A percentile compares a stretch with the other conserved stretches of the same genome.
These are phyloP conservation scores for Phytophthora lateralis DNA, from an alignment of 352 stramenopile genomes.

Conservation along the genomic window DNA sequence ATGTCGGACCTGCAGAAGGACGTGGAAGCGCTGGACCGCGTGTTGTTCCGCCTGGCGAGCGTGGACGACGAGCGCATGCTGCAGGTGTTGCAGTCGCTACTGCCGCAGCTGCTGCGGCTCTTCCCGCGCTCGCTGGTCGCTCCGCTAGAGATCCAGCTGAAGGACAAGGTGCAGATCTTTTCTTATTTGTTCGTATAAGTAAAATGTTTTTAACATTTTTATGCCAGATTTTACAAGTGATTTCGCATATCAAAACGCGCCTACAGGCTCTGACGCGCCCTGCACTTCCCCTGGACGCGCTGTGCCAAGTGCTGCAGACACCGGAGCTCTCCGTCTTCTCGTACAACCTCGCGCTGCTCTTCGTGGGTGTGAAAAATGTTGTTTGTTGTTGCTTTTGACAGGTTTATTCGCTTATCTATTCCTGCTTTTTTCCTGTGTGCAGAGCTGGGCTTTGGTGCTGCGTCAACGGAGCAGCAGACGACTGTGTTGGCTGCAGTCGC, in stretches of 20 bases:
- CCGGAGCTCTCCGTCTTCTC: slow-evolving; percentile 56
- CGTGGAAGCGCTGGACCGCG: slow-evolving; percentile 70
- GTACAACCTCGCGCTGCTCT: slow-evolving; percentile 74
- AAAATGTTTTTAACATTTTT: not conserved
- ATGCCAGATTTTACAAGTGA: slow-evolving; percentile 68
- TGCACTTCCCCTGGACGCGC: slow-evolving; percentile 51
- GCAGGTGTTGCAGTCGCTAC: slow-evolving; percentile 61
- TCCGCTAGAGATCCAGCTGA: slow-evolving; percentile 54
- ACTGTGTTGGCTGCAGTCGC: slow-evolving; percentile 44
- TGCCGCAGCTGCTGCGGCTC: slow-evolving; percentile 70
- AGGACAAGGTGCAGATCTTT: slow-evolving; percentile 61
- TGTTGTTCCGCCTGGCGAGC: slow-evolving; percentile 80
- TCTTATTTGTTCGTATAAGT: not conserved
- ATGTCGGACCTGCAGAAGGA: slow-evolving; percentile 51
- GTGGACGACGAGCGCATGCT: slow-evolving; percentile 69
- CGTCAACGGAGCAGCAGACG: slow-evolving; percentile 47
- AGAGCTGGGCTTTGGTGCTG: slow-evolving; percentile 73
- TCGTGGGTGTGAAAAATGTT: slow-evolving; percentile 55
- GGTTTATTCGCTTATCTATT: not conserved
- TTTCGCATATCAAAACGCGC: slow-evolving; percentile 76
- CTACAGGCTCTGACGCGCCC: slow-evolving; percentile 58
- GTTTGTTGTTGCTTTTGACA: not conserved
- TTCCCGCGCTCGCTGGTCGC: slow-evolving; percentile 50
- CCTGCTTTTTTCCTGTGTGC: not conserved
- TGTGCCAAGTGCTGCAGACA: slow-evolving; percentile 49